Base-by-base conservation (phyloP, 2,329 filamentous ascomycete species). In the Aspergillus jensenii region DNA sequence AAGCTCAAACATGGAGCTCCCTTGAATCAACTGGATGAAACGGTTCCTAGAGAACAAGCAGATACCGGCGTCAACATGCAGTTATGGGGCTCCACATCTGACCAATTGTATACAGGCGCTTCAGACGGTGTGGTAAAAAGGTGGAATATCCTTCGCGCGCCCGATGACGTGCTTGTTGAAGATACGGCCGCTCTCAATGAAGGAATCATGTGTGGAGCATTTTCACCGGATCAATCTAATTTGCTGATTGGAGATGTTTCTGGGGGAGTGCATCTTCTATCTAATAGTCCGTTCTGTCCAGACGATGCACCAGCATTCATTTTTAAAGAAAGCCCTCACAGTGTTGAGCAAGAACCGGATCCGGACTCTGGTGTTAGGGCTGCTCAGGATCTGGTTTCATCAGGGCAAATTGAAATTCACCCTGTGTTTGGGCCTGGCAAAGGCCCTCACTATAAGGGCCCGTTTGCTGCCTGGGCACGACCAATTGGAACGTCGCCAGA, bases 91-190 rank as follows among this genome's bases (percentile, higher is more conserved):
- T 70, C 79, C 4, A 78, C 76, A 5, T 73, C 78, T 17, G 77
- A 78, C 6, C 75, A 82, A 1, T 75, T 87, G 8, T 86, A 83
- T 67, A 85, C 82, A 23, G 85, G 84, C 15, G 82, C 82, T 6
- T 86, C 84, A 4, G 85, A 88, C 66, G 85, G 85, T 3, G 72
- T 82, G 0, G 72, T 88, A 40, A 86, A 86, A 59, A 74, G 76
- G 3, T 88, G 85, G 85, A 79, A 87, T 66, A 80, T 85, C 2
- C 78, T 81, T 45, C 76, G 77, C 9, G 76, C 82, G 1, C 68
- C 77, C 0, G 76, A 82, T 45, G 79, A 86, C 68, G 78, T 77
- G 0, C 77, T 81, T 35, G 70, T 85, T 21, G 73, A 78, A n/a
- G 79, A 87, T 58, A 69, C 83, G 1, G 75, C 77, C 1, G 74